Base-by-base conservation (phyloP, 768 basidiomycete species). In the Podaxis mareebaensis region DNA sequence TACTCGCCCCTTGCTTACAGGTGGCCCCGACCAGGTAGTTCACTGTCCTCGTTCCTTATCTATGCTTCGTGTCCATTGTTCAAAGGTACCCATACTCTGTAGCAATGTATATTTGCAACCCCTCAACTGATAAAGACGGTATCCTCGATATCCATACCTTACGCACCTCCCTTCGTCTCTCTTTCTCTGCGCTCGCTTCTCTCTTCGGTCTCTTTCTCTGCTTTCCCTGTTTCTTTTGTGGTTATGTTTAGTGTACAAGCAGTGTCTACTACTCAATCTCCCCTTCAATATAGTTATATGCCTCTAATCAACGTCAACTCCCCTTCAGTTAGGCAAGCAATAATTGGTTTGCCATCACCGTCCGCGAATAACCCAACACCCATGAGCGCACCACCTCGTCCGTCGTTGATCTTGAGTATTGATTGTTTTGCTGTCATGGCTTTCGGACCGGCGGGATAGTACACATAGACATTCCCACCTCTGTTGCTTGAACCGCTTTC, bases 391-490 rank as follows among this genome's bases (percentile, higher is more conserved):
- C 96, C 94, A 13, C 85, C 83, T 20, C 79, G 76, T 2, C 85
- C 88, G 63, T 87, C 88, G 13, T 85, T 87, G 11, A 95, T 81
- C 67, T 85, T 84, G n/a, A 97, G 76, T 26, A 97, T 87, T 1
- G 89, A 83, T 72, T 97, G 95, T 69, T 88, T 91, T 10, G 91
- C 92, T 81, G 82, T 87, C 55, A 79, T 80, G 53, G 85, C 86
- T 17, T 74, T 80, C 1, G 75, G 66, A 2, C 75, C 69, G 1
- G 86, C 76, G 12, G 83, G 79, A 33, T 88, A 88, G 75, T 96
- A 98, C 15, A 96, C 81, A 73, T 95, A 97, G 24, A 93, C 81
- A 68, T 98, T 96, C 2, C 91, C 91, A 26, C 90, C 88, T 28
- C 86, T 83, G 62, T 84, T 83, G 38, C 78, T 75, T 0, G 81